A percentile compares a stretch with the other conserved stretches of the same genome.
phyloP scores from a whole-genome alignment of 1,284 basidiomycete genomes.

The Cryptococcus sp. region DNA sequence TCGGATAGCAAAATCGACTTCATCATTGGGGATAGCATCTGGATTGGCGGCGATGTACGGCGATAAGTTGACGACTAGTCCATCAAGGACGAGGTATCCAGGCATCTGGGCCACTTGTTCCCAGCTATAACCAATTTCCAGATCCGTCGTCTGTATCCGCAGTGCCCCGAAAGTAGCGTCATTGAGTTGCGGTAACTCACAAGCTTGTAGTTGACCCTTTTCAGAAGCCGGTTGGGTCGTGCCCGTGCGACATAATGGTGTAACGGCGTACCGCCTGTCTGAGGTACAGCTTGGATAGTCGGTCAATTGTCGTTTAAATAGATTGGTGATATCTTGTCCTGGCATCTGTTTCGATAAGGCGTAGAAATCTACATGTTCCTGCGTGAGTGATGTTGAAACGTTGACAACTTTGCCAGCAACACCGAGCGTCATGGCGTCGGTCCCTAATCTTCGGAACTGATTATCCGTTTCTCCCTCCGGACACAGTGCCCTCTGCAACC shows the following conservation, averaged over 20 bases:
- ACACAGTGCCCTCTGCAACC: constrained; percentile 87
- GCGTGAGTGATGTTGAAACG: constrained; percentile 59
- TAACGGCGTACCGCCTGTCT: constrained; percentile 63
- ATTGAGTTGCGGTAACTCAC: constrained; percentile 60
- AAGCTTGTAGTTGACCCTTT: constrained; percentile 47
- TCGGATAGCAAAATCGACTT: constrained; percentile 79
- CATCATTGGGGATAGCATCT: constrained; percentile 63
- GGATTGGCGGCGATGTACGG: constrained; percentile 79
- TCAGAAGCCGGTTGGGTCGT: constrained; percentile 24
- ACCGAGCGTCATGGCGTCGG: constrained; percentile 60
- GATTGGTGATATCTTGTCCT: constrained; percentile 83
- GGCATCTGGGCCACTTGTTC: constrained; percentile 64
- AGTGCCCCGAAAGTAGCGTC: constrained; percentile 60
- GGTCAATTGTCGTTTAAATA: constrained; percentile 66
- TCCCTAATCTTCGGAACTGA: constrained; percentile 33
- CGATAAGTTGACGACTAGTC: constrained; percentile 86
- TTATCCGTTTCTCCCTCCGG: constrained; percentile 52
- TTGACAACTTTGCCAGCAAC: constrained; percentile 76
- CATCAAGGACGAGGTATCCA: constrained; percentile 84
- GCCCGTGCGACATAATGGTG: constrained; percentile 61
- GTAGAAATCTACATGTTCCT: constrained; percentile 58
- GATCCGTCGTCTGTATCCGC: constrained; percentile 60
- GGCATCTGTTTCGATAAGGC: constrained; percentile 57
- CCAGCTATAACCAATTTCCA: constrained; percentile 82
- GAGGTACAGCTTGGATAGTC: constrained; percentile 64